Conservation (phyloP, 2,329 filamentous ascomycete species). For the Aspergillus arachidicola region DNA sequence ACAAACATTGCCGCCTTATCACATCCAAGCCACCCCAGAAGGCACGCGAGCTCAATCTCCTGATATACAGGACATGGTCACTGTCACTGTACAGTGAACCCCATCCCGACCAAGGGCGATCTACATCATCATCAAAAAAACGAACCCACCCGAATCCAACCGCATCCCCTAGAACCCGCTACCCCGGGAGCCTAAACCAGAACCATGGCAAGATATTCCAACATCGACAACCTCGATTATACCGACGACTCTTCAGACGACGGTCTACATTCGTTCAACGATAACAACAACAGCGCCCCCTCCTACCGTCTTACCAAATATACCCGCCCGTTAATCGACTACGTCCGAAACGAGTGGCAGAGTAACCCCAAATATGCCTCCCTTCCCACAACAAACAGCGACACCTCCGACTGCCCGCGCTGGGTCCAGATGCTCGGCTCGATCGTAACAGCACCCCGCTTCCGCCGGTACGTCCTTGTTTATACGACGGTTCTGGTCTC, state of each 20-base stretch:
- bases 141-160: not conserved
- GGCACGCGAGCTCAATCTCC: not conserved
- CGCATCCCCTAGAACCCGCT: not conserved
- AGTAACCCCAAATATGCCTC: slow-evolving; percentile 26
- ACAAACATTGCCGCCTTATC: not conserved
- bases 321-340: slow-evolving; percentile 40
- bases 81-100: not conserved
- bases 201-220: not conserved
- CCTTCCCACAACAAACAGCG: slow-evolving; percentile 20
- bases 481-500: slow-evolving; percentile 37
- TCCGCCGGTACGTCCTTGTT: slow-evolving; percentile 43
- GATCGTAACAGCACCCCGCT: slow-evolving; percentile 42
- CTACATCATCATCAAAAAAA: not conserved
- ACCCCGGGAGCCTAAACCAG: not conserved
- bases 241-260: slow-evolving; percentile 36
- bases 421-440: slow-evolving; percentile 32
- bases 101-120: not conserved
- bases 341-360: slow-evolving; percentile 44
- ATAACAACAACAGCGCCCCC: slow-evolving; percentile 9
- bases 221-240: slow-evolving; percentile 23
- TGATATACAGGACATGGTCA: not conserved
- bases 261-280: slow-evolving; percentile 15
- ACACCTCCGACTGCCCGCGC: slow-evolving; percentile 21
- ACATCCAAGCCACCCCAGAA: not conserved
- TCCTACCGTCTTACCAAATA: slow-evolving; percentile 18